phyloP scores from a whole-genome alignment of 768 basidiomycete genomes.

The Boletus rubescentipes region DNA sequence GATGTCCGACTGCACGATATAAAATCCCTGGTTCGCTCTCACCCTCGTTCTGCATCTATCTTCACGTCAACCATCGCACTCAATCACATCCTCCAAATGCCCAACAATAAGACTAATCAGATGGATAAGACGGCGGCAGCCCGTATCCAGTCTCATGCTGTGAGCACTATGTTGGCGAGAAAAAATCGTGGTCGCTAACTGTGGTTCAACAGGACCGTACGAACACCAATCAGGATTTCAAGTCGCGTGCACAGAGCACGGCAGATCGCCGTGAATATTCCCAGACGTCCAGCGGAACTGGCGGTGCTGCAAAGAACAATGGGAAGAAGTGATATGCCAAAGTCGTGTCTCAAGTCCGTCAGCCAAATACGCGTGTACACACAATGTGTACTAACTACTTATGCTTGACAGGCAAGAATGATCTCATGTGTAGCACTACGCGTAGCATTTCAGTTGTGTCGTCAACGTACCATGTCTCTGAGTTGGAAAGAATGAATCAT shows the following conservation, averaged over 20 bases:
- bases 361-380: too few species aligned
- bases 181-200: neutral
- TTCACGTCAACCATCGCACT: neutral
- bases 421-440: too few species aligned
- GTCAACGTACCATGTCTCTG: neutral
- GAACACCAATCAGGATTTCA: conserved; percentile 3
- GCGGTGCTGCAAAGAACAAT: neutral
- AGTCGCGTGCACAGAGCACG: conserved; percentile 5
- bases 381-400: too few species aligned
- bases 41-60: neutral
- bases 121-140: conserved; percentile 9
- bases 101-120: neutral
- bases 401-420: too few species aligned
- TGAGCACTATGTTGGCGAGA: neutral
- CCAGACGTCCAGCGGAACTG: neutral
- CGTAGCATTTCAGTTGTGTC: neutral
- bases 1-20: neutral
- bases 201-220: neutral
- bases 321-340: neutral
- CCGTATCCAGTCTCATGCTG: conserved; percentile 10
- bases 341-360: neutral
- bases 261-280: conserved; percentile 4
- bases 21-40: neutral
- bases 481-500: neutral
- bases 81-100: neutral